These are phyloP conservation scores for Leptographium lundbergii DNA, from an alignment of 2,329 filamentous ascomycete genomes.

Conservation along the genomic window DNA sequence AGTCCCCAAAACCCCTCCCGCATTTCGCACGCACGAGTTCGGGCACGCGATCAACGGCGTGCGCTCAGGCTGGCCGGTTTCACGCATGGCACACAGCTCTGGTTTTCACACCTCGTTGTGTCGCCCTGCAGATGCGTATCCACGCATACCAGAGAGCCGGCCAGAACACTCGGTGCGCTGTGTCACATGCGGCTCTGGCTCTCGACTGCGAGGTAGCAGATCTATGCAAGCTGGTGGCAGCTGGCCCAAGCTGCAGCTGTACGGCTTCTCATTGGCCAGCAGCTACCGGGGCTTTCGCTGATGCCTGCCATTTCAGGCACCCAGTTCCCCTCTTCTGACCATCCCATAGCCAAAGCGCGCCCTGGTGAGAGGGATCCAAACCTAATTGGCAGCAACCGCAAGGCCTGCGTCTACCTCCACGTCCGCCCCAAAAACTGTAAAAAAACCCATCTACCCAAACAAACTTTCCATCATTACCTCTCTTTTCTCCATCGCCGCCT, in stretches of 20 bases:
- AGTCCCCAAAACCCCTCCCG: neutral
- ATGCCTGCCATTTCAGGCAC: constrained; percentile 1
- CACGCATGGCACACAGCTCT: neutral
- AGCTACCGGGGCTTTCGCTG: neutral
- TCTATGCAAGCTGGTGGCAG: neutral
- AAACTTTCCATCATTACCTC: neutral
- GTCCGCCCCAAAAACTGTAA: constrained; percentile 1
- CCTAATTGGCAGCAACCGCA: constrained; percentile 1
- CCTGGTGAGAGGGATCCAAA: neutral
- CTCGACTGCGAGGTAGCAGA: neutral
- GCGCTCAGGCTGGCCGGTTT: neutral
- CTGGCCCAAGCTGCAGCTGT: neutral
- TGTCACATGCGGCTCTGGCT: neutral
- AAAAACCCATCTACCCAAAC: constrained; percentile 1
- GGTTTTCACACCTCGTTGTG: neutral
- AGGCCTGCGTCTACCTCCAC: neutral
- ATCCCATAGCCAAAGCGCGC: neutral
- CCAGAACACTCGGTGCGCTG: neutral
- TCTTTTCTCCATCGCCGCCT: neutral
- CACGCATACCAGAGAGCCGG: neutral
- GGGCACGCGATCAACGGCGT: neutral
- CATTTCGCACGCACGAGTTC: neutral
- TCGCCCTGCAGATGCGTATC: neutral
- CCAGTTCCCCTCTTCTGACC: neutral
- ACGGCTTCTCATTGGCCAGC: neutral